phyloP scores from a whole-genome alignment of 257 asterid genomes.

The Solanum paucissectum region DNA sequence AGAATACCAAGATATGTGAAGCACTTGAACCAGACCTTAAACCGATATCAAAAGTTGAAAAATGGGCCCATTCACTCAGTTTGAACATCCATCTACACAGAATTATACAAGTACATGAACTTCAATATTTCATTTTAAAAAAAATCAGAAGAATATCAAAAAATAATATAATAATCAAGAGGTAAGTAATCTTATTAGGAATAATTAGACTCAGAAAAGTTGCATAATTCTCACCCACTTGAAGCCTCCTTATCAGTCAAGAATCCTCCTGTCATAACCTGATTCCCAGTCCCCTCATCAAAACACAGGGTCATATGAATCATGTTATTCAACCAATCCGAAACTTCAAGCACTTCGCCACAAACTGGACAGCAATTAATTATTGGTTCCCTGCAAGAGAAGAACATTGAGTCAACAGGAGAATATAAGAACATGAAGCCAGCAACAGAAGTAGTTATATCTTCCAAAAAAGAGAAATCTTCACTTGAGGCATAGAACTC shows the following conservation, averaged over 20 bases:
- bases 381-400: constrained; percentile 65
- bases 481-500: not conserved
- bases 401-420: not conserved
- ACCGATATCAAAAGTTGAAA: constrained; percentile 89
- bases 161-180: not conserved
- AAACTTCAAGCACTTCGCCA: constrained; percentile 73
- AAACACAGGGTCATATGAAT: constrained; percentile 93
- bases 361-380: constrained; percentile 96
- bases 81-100: constrained; percentile 87
- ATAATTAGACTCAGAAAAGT: not conserved
- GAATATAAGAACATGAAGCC: constrained; percentile 8
- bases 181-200: not conserved
- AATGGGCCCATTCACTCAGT: constrained; percentile 96
- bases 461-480: not conserved
- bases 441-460: constrained; percentile 28
- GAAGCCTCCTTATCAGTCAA: constrained; percentile 97
- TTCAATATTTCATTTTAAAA: not conserved
- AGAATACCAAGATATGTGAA: constrained; percentile 78
- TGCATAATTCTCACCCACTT: constrained; percentile 57
- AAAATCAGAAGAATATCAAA: not conserved
- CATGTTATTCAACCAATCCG: constrained; percentile 67
- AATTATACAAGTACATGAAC: constrained; percentile 6
- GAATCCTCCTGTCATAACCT: constrained; percentile 97
- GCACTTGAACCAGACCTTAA: constrained; percentile 94
- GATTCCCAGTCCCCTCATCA: constrained; percentile 97